Conservation (phyloP, 2,329 filamentous ascomycete genomes). For the Fusarium cyanostomum region DNA sequence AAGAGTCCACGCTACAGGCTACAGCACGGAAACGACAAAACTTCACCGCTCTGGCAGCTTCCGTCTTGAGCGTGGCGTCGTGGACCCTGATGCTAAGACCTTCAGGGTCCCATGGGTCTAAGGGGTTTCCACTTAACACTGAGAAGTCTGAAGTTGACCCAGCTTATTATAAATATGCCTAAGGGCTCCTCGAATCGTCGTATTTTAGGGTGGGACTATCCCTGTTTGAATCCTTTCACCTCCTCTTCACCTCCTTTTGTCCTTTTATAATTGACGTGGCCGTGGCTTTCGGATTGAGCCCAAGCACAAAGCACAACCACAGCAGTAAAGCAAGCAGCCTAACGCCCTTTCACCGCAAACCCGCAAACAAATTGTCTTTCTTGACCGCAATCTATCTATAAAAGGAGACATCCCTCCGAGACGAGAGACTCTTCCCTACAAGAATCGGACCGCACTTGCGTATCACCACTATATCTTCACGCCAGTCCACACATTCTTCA, state of each 20-base stretch:
- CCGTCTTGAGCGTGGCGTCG: slow-evolving; percentile 30
- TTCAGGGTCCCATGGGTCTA: slow-evolving; percentile 20
- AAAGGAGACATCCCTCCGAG: background rate
- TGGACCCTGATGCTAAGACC: slow-evolving; percentile 37
- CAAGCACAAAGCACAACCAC: background rate
- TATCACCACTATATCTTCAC: background rate
- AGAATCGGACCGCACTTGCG: background rate
- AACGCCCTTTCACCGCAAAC: background rate
- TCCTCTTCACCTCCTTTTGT: slow-evolving; percentile 5
- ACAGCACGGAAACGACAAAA: slow-evolving; percentile 11
- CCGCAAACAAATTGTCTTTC: background rate
- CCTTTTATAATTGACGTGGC: background rate
- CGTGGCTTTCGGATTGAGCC: slow-evolving; percentile 3
- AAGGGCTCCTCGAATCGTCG: background rate
- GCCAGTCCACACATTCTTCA: background rate
- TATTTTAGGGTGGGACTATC: background rate
- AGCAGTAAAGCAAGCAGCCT: background rate
- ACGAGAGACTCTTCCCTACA: background rate
- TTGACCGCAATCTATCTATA: background rate
- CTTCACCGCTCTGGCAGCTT: slow-evolving; percentile 32
- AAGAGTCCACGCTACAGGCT: slow-evolving; percentile 2
- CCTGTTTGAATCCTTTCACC: background rate
- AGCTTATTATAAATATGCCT: slow-evolving; percentile 30
- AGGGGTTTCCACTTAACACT: slow-evolving; percentile 27
- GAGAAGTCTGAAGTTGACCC: slow-evolving; percentile 20